Percentiles rank a stretch among this genome's conserved stretches.
Conservation (phyloP, 164 flowering plant species). For the Magnolia changhungtana region DNA sequence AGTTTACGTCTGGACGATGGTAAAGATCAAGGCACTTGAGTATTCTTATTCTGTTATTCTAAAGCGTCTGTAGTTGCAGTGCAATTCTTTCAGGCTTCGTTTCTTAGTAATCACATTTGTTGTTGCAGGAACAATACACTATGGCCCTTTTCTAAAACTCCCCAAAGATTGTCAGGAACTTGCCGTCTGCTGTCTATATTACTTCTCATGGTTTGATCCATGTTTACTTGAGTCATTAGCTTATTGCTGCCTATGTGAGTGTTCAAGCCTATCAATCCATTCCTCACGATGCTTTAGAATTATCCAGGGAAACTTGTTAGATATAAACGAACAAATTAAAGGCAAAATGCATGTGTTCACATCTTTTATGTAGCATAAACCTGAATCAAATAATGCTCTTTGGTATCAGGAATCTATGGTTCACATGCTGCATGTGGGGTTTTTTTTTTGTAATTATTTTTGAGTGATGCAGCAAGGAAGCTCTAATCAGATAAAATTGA, state of each 20-base stretch:
- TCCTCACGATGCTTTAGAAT: neutral
- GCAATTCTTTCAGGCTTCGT: neutral
- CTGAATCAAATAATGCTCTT: too few species aligned
- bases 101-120: slow-evolving; percentile 5
- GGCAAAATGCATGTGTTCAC: too few species aligned
- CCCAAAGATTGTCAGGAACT: slow-evolving; percentile 72
- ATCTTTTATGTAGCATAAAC: too few species aligned
- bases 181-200: slow-evolving; percentile 67
- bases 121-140: slow-evolving; percentile 43
- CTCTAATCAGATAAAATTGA: too few species aligned
- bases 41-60: neutral
- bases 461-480: too few species aligned
- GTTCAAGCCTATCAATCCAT: neutral
- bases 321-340: too few species aligned
- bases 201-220: slow-evolving; percentile 55
- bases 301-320: neutral
- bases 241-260: slow-evolving; percentile 77
- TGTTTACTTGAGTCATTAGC: slow-evolving; percentile 55
- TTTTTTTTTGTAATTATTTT: too few species aligned
- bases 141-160: slow-evolving; percentile 78
- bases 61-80: neutral
- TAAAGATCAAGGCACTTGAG: slow-evolving; percentile 11
- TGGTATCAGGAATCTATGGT: neutral
- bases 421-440: neutral
- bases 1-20: slow-evolving; percentile 34